A percentile compares a stretch with the other conserved stretches of the same genome.
These are phyloP conservation scores for Citrus trifoliata DNA, from an alignment of 345 rosid species.

Conservation along the genomic window DNA sequence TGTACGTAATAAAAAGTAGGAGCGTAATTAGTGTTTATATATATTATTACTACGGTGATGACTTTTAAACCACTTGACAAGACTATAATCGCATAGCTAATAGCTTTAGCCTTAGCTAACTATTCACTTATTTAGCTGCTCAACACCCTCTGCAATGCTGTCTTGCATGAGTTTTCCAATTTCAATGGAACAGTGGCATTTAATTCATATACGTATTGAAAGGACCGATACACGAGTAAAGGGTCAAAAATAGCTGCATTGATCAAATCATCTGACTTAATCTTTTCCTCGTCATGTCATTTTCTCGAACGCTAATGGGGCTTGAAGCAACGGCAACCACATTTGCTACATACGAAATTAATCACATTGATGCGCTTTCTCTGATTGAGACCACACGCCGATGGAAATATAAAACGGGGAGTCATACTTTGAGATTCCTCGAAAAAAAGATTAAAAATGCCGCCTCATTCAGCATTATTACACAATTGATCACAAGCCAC, in stretches of 20 bases:
- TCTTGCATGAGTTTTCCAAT: background rate
- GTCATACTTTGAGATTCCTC: background rate
- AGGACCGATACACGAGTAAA: background rate
- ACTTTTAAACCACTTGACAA: too few relatives aligned
- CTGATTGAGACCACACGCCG: background rate
- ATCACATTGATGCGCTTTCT: background rate
- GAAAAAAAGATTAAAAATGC: constrained; percentile 8
- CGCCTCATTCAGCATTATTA: constrained; percentile 15
- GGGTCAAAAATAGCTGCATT: constrained; percentile 32
- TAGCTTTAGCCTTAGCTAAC: background rate
- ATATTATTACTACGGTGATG: too few relatives aligned
- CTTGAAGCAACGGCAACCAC: constrained; percentile 9
- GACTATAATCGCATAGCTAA: too few relatives aligned
- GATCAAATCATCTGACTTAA: constrained; percentile 2
- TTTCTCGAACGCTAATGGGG: background rate
- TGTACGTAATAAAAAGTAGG: too few relatives aligned
- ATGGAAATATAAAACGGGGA: too few relatives aligned
- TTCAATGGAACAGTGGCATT: background rate
- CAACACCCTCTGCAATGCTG: background rate
- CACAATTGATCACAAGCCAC: constrained; percentile 15
- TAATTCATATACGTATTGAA: background rate
- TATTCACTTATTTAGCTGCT: background rate
- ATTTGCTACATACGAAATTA: background rate
- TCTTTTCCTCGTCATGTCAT: background rate
- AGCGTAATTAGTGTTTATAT: too few relatives aligned